These are phyloP conservation scores for Graphilbum ipis-grandicollis DNA, from an alignment of 2,329 filamentous ascomycete genomes.

Conservation along the genomic window DNA sequence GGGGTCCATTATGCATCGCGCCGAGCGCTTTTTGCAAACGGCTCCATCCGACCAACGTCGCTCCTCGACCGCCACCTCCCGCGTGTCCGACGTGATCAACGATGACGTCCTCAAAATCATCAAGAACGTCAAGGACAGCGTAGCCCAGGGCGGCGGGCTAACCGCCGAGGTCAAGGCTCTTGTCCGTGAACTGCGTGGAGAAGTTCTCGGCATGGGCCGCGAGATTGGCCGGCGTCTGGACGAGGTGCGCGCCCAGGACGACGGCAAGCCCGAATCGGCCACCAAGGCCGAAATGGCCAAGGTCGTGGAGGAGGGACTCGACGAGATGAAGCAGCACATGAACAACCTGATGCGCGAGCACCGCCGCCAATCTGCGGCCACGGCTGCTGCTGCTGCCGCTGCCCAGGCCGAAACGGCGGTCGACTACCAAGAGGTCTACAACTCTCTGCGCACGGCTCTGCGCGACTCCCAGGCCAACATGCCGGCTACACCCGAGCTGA, in stretches of 20 bases:
- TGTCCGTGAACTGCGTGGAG: constrained; percentile 75
- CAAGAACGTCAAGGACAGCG: constrained; percentile 77
- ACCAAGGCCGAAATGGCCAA: constrained; percentile 54
- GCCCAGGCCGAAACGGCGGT: constrained; percentile 38
- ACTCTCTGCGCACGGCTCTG: constrained; percentile 61
- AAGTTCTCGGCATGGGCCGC: constrained; percentile 86
- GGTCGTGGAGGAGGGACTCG: constrained; percentile 65
- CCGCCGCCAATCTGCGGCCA: constrained; percentile 48
- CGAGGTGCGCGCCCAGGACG: constrained; percentile 33
- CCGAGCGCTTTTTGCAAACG: constrained; percentile 27
- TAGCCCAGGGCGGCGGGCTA: constrained; percentile 71
- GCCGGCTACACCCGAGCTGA: constrained; percentile 32
- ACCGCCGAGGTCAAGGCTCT: constrained; percentile 85
- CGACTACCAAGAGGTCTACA: constrained; percentile 74
- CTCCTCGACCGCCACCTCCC: constrained; percentile 25
- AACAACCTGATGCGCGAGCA: constrained; percentile 63
- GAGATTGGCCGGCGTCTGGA: constrained; percentile 81
- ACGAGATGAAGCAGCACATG: constrained; percentile 72
- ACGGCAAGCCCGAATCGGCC: constrained; percentile 29
- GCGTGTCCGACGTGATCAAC: constrained; percentile 39
- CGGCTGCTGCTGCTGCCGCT: constrained; percentile 23
- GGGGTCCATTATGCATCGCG: constrained; percentile 20
- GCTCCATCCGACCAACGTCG: constrained; percentile 21
- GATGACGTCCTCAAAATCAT: constrained; percentile 75
- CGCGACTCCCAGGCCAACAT: constrained; percentile 39